Base-by-base conservation (phyloP, 768 basidiomycete genomes). In the Leccinum ochraceum region DNA sequence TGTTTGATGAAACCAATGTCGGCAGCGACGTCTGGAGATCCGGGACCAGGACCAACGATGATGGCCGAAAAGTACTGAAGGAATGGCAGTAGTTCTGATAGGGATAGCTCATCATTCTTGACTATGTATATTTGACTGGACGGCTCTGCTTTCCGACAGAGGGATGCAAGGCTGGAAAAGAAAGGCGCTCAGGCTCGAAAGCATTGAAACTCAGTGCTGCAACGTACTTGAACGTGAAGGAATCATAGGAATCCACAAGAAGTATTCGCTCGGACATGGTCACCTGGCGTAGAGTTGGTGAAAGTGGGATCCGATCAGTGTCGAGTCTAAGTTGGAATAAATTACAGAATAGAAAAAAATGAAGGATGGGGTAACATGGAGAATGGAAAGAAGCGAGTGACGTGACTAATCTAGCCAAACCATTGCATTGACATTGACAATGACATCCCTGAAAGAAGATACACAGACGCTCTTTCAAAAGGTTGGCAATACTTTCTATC, bases 221-320 rank as follows among this genome's bases (percentile, higher is more conserved):
- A n/a, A 79, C 88, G 60, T 58, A 92, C 91, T 93, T 94, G 83
- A 84, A 83, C n/a, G 92, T 90, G 74, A 93, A 94, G 2, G 91
- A 92, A 72, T 93, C 92, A 65, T 93, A 92, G 0, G 91, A 93
- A 70, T 92, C 92, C 32, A 93, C 79, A 51, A 94, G 78, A 32
- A 93, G 79, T 52, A 94, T 77, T 56, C 83, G 79, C 50, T 85
- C 84, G 17, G 67, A 61, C 74, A 78, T 75, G 57, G 61, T 53
- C 30, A 60, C 52, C 61, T 58, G 60, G 49, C 0, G 46, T 49
- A 32, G 53, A 20, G 20, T 17, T 9, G 37, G 28, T 34, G 44
- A 1, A 34, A 51, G 49, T 50, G 16, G 16, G n/a, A 42, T n/a
- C 39, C 17, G 51, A 28, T 46, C 28, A 8, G 55, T 17, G 32